Evolutionary conservation across 1,284 basidiomycete species (phyloP), one percentile per base, ranked within the genome.

Genomic region (Apiotrichum siamense): DNA sequence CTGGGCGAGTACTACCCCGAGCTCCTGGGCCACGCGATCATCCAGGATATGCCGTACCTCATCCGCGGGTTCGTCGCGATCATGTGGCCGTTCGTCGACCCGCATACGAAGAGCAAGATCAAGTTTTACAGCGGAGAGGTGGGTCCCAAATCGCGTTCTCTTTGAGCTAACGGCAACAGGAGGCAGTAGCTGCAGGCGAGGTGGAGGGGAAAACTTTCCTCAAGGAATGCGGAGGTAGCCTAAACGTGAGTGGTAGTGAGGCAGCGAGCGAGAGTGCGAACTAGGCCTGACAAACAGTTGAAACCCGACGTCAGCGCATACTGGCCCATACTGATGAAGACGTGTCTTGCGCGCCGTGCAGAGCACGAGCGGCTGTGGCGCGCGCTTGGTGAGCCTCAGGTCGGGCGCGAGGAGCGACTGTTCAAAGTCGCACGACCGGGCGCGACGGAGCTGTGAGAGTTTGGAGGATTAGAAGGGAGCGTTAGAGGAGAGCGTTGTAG

Each of bases 11-110:
- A 63, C 44, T 65, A 68, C 47, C 65, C 70, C 49, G 69, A 71
- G 47, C 62, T 57, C 1, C 58, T 70, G 15, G 57, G 59, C 20
- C 49, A 61, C 7, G 58, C 52, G 15, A 50, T 63, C 6, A 64
- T 73, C 43, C 60, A 62, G 35, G 56, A 67, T 43, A 61, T 69
- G 41, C 67, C 68, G 4, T 70, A 66, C 66, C 44, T 65, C 11
- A 58, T 70, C 46, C 61, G 60, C 45, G 48, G 56, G 20, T 69
- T 72, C 47, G 58, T 70, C 41, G 63, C 65, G 46, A 53, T 70
- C 45, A 62, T 70, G 57, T 67, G 68, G 65, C 66, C 67, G 33
- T 70, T 74, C 36, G 65, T 72, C 51, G 69, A 72, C 47, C 57
- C 67, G 1, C 47, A 52, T 13, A 69, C 66, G 4, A 63, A 62